Percentiles rank a stretch among this genome's conserved stretches.
Conservation (phyloP, 371 early-diverging fungal genomes). For the Rhizopus stolonifer region DNA sequence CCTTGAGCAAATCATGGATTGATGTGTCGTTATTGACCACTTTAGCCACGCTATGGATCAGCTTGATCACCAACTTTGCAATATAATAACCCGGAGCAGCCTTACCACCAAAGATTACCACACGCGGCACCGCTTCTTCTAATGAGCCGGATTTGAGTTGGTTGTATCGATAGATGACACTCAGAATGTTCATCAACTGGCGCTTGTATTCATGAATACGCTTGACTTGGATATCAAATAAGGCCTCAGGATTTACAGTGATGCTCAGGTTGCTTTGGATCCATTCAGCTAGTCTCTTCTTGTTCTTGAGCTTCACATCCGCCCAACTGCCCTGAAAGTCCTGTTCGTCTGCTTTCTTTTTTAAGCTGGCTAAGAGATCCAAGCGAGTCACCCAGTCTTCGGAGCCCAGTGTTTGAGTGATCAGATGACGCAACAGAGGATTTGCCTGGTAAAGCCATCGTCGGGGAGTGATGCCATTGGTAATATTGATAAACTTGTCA, state of each 20-base stretch:
- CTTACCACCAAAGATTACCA: constrained; percentile 80
- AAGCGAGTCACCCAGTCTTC: constrained; percentile 70
- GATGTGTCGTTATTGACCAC: constrained; percentile 81
- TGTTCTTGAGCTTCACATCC: constrained; percentile 83
- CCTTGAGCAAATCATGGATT: constrained; percentile 79
- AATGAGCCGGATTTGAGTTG: constrained; percentile 73
- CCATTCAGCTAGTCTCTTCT: constrained; percentile 80
- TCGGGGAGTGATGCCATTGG: constrained; percentile 92
- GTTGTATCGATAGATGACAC: constrained; percentile 88
- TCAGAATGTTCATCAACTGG: constrained; percentile 93
- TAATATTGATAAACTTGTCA: constrained; percentile 87
- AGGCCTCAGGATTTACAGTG: constrained; percentile 73
- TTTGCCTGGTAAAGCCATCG: constrained; percentile 95
- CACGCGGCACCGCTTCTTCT: constrained; percentile 71
- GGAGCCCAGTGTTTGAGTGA: constrained; percentile 75
- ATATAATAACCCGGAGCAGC: constrained; percentile 94
- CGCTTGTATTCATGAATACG: constrained; percentile 97
- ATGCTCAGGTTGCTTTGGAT: constrained; percentile 67
- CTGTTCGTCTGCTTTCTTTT: constrained; percentile 54
- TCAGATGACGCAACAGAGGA: constrained; percentile 75
- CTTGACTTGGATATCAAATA: constrained; percentile 95
- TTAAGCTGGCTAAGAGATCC: constrained; percentile 56
- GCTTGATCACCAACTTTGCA: constrained; percentile 94
- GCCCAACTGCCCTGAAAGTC: constrained; percentile 82
- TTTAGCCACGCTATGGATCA: constrained; percentile 87